Conservation (phyloP, 2,329 filamentous ascomycete species). For the Hirsutella rhossiliensis region DNA sequence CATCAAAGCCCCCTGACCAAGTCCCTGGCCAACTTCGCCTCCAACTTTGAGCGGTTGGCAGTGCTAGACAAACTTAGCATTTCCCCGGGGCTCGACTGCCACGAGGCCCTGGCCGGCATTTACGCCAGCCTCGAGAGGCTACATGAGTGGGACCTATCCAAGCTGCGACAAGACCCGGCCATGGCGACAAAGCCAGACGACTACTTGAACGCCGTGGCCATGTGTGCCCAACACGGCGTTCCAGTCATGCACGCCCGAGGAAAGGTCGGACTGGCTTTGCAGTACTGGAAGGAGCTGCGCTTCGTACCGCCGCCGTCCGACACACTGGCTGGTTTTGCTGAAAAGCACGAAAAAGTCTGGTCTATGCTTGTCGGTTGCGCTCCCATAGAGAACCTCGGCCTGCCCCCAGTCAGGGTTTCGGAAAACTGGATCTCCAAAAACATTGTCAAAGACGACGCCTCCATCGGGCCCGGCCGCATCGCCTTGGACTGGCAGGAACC, state of each 20-base stretch:
- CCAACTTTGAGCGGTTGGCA: slow-evolving; percentile 59
- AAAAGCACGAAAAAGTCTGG: slow-evolving; percentile 43
- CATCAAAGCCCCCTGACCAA: slow-evolving; percentile 56
- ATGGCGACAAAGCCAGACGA: slow-evolving; percentile 32
- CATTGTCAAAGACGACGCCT: slow-evolving; percentile 45
- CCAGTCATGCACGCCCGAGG: slow-evolving; percentile 59
- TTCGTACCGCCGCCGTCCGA: slow-evolving; percentile 27
- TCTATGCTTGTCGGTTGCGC: slow-evolving; percentile 56
- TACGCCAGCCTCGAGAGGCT: slow-evolving; percentile 58
- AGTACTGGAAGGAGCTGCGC: slow-evolving; percentile 64
- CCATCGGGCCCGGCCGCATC: slow-evolving; percentile 26
- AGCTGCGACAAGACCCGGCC: slow-evolving; percentile 35
- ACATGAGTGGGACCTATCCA: slow-evolving; percentile 57
- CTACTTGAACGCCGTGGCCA: slow-evolving; percentile 41
- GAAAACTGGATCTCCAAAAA: slow-evolving; percentile 60
- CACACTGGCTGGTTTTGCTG: slow-evolving; percentile 23
- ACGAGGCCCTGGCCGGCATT: slow-evolving; percentile 64
- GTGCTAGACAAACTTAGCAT: slow-evolving; percentile 60
- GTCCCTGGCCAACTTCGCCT: slow-evolving; percentile 56
- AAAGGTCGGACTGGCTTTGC: slow-evolving; percentile 56
- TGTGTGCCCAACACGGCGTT: slow-evolving; percentile 58
- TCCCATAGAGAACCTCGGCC: slow-evolving; percentile 27
- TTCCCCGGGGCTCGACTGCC: slow-evolving; percentile 57
- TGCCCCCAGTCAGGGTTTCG: slow-evolving; percentile 57
- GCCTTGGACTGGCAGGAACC: slow-evolving; percentile 65